A percentile compares a stretch with the other conserved stretches of the same genome.
Conservation (phyloP, 257 asterid genomes). For the Jacaranda mimosifolia region DNA sequence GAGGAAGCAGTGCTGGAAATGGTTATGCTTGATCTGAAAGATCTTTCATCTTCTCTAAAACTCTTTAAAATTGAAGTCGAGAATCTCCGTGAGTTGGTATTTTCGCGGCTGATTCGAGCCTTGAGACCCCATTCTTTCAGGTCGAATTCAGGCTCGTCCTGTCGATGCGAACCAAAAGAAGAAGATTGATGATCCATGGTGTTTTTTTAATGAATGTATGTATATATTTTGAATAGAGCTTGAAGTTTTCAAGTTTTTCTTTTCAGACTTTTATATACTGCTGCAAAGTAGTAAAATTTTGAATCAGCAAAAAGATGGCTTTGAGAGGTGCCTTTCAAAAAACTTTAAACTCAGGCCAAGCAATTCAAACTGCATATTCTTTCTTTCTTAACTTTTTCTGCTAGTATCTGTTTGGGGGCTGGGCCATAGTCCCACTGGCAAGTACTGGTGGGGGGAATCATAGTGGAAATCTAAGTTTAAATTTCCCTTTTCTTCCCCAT, state of each 20-base stretch:
- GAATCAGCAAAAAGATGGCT: conserved; percentile 45
- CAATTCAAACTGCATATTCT: conserved; percentile 53
- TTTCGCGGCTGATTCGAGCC: conserved; percentile 71
- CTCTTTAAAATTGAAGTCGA: conserved; percentile 66
- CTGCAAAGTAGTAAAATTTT: conserved; percentile 21
- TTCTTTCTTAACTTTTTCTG: conserved; percentile 42
- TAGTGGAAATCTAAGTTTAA: conserved; percentile 37
- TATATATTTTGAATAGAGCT: not conserved
- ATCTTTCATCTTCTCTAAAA: conserved; percentile 71
- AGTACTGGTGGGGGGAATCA: conserved; percentile 46
- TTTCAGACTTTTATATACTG: conserved; percentile 13
- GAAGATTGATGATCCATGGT: conserved; percentile 41
- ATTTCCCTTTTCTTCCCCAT: conserved; percentile 12
- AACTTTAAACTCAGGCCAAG: conserved; percentile 40
- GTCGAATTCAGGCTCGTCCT: conserved; percentile 46
- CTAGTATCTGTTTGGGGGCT: conserved; percentile 38
- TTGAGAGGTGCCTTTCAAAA: conserved; percentile 36
- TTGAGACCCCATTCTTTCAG: conserved; percentile 65
- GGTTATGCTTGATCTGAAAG: conserved; percentile 70
- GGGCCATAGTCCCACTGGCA: conserved; percentile 55
- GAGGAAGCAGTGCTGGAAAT: conserved; percentile 89
- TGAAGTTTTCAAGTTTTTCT: not conserved
- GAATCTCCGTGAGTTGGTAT: conserved; percentile 64
- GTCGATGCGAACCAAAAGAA: conserved; percentile 27
- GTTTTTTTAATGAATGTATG: conserved; percentile 11